Evolutionary conservation across 1,139 yeast genomes (phyloP).

Genomic region (Diutina rugosa): DNA sequence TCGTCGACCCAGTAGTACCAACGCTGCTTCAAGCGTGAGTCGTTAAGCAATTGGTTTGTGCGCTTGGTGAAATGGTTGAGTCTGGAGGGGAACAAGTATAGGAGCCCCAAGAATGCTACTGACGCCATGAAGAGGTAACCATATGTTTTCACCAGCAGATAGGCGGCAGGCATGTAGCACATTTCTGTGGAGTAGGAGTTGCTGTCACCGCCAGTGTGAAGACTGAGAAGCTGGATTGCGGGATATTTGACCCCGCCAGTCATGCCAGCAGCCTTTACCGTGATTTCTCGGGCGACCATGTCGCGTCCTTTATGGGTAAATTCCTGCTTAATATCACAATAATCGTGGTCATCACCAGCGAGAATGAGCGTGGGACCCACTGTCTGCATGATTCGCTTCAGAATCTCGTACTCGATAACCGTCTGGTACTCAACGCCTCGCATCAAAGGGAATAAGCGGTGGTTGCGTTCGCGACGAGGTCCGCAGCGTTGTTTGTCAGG

Average conservation of each 20-base stretch:
- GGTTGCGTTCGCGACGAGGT: conserved; percentile 44
- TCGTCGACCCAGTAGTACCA: conserved; percentile 1
- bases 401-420: conserved; percentile 43
- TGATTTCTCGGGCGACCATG: conserved; percentile 51
- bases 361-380: conserved; percentile 52
- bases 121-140: conserved; percentile 5
- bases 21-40: neutral
- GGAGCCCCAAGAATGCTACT: neutral
- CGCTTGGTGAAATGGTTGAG: neutral
- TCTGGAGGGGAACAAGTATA: neutral
- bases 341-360: conserved; percentile 45
- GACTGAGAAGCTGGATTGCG: conserved; percentile 71
- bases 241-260: conserved; percentile 81
- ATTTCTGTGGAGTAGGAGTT: conserved; percentile 32
- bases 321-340: conserved; percentile 35
- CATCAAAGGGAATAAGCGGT: conserved; percentile 46
- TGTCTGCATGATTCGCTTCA: conserved; percentile 34
- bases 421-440: conserved; percentile 76
- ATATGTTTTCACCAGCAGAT: conserved; percentile 33
- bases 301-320: conserved; percentile 19
- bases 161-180: conserved; percentile 69
- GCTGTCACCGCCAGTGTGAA: conserved; percentile 16
- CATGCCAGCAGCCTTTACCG: conserved; percentile 86
- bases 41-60: neutral
- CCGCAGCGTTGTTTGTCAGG: conserved; percentile 50